phyloP scores from a whole-genome alignment of 2,329 filamentous ascomycete species.

The Tolypocladium guangdongense region DNA sequence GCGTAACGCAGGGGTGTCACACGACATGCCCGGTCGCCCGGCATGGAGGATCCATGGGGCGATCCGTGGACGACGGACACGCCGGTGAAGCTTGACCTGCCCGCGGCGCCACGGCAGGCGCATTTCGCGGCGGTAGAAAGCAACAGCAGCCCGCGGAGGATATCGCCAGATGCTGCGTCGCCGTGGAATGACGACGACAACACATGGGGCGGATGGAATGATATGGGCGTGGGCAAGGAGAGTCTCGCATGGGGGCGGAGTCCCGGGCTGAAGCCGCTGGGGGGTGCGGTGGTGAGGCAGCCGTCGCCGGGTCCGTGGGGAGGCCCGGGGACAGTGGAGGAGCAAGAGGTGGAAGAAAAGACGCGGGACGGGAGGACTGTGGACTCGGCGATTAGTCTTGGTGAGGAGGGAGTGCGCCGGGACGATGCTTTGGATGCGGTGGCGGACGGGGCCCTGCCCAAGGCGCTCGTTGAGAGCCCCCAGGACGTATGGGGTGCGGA shows the following conservation, averaged over 20 bases:
- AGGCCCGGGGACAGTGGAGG: conserved; percentile 14
- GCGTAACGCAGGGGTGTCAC: neutral
- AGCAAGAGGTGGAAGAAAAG: conserved; percentile 6
- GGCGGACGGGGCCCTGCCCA: neutral
- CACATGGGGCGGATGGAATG: conserved; percentile 26
- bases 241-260: conserved; percentile 22
- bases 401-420: conserved; percentile 6
- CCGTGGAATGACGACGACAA: conserved; percentile 21
- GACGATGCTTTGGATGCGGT: neutral
- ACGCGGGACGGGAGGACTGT: conserved; percentile 10
- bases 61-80: conserved; percentile 43
- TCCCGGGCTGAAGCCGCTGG: conserved; percentile 18
- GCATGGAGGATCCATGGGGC: conserved; percentile 54
- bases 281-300: conserved; percentile 10
- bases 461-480: neutral
- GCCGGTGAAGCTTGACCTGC: conserved; percentile 24
- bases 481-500: neutral
- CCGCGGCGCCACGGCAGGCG: conserved; percentile 19
- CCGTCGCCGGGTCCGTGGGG: conserved; percentile 19
- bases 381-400: conserved; percentile 20
- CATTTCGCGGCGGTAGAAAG: conserved; percentile 16
- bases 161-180: conserved; percentile 8
- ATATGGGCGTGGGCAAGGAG: conserved; percentile 11
- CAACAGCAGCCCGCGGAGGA: conserved; percentile 10
- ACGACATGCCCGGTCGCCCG: conserved; percentile 23